phyloP scores from a whole-genome alignment of 2,329 filamentous ascomycete species.

The Rhinocladiella mackenziei region DNA sequence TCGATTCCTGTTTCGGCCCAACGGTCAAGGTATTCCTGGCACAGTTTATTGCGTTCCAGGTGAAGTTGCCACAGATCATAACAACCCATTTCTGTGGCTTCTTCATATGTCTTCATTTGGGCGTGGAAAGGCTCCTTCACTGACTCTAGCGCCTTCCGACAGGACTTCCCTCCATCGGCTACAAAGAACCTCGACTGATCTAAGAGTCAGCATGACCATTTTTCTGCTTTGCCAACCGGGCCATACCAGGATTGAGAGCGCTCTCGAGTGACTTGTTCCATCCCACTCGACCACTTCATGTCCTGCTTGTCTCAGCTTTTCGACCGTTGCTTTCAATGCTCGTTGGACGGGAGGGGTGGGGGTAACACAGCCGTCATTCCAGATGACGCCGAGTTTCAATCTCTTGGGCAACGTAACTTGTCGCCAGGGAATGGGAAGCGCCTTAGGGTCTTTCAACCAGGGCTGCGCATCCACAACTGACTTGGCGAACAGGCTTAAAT shows the following conservation, averaged over 20 bases:
- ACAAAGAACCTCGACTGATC: not conserved
- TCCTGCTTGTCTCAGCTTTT: constrained; percentile 43
- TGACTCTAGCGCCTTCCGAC: constrained; percentile 31
- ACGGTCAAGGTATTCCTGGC: constrained; percentile 42
- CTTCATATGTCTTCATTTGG: constrained; percentile 22
- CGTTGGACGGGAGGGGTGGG: constrained; percentile 20
- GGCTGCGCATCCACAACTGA: constrained; percentile 41
- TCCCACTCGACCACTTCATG: constrained; percentile 46
- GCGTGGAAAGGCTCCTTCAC: not conserved
- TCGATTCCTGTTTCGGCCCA: constrained; percentile 50
- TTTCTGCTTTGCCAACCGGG: constrained; percentile 58
- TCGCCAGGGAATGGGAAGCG: constrained; percentile 53
- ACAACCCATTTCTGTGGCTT: constrained; percentile 32
- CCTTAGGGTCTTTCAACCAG: constrained; percentile 54
- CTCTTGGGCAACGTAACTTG: constrained; percentile 39
- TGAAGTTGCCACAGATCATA: constrained; percentile 37
- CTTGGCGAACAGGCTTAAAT: constrained; percentile 43
- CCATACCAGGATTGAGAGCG: constrained; percentile 40
- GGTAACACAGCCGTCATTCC: constrained; percentile 16
- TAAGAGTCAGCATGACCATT: constrained; percentile 51
- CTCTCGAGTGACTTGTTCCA: constrained; percentile 45
- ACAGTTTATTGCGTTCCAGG: constrained; percentile 43
- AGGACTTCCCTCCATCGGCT: constrained; percentile 32
- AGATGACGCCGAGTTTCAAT: constrained; percentile 19
- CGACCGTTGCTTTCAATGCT: constrained; percentile 9